Conservation (phyloP, 2,329 filamentous ascomycete genomes). For the Aspergillus sp. region DNA sequence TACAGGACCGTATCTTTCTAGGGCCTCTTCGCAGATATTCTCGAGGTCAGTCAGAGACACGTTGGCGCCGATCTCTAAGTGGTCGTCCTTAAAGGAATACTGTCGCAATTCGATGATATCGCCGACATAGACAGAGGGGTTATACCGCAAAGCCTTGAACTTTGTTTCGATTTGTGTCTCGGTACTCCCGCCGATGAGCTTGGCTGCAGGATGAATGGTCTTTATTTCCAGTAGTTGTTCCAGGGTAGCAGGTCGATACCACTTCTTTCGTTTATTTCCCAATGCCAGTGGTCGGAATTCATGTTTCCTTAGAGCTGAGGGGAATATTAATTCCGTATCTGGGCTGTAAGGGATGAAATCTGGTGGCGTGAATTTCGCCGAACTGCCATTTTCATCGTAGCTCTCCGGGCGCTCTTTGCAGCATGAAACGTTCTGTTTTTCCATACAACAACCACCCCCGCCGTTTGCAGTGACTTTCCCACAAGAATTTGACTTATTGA, state of each 20-base stretch:
- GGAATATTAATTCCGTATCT: conserved; percentile 83
- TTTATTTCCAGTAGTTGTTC: conserved; percentile 80
- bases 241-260: conserved; percentile 73
- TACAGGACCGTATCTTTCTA: conserved; percentile 64
- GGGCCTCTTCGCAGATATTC: conserved; percentile 62
- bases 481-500: conserved; percentile 47
- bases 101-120: conserved; percentile 44
- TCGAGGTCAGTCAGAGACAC: conserved; percentile 89
- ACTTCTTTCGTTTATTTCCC: conserved; percentile 80
- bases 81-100: conserved; percentile 69
- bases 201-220: conserved; percentile 66
- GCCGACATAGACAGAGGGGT: conserved; percentile 74
- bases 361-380: conserved; percentile 71
- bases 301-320: conserved; percentile 69
- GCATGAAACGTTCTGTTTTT: conserved; percentile 57
- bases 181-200: conserved; percentile 81
- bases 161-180: conserved; percentile 92
- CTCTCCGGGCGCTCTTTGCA: conserved; percentile 56
- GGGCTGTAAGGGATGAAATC: conserved; percentile 83
- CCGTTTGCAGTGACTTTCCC: conserved; percentile 52
- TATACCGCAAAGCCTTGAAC: conserved; percentile 81
- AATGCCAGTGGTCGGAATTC: conserved; percentile 66
- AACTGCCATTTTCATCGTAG: conserved; percentile 28
- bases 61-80: conserved; percentile 89
- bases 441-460: conserved; percentile 65